phyloP scores from a whole-genome alignment of 2,329 filamentous ascomycete species.

The Neodidymelliopsis sp. region DNA sequence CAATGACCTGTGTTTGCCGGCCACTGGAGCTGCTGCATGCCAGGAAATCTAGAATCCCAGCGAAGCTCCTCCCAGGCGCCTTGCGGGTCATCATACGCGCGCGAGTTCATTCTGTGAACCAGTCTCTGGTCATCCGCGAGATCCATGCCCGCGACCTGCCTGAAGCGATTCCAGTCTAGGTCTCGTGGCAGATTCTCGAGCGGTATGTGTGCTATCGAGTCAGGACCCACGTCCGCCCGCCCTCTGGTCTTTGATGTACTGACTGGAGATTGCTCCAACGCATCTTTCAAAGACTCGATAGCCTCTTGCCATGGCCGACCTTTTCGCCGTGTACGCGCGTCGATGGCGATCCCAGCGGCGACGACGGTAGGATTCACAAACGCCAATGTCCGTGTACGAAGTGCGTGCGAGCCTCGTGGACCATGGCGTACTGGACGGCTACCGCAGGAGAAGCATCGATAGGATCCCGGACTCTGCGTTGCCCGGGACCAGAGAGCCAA shows the following conservation, averaged over 20 bases:
- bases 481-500: conserved; percentile 73
- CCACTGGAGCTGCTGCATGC: conserved; percentile 40
- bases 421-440: conserved; percentile 61
- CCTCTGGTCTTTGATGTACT: background rate
- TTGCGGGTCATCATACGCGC: conserved; percentile 20
- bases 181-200: conserved; percentile 25
- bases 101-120: conserved; percentile 21
- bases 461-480: conserved; percentile 66
- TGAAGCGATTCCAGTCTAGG: conserved; percentile 33
- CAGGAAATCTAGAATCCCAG: conserved; percentile 40
- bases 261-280: conserved; percentile 47
- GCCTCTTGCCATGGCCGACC: conserved; percentile 68
- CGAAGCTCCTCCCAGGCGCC: conserved; percentile 37
- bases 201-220: conserved; percentile 7
- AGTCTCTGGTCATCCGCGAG: conserved; percentile 31
- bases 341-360: conserved; percentile 69
- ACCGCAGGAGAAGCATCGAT: conserved; percentile 69
- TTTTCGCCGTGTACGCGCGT: conserved; percentile 66
- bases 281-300: conserved; percentile 54
- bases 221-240: background rate
- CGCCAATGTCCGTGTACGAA: conserved; percentile 64
- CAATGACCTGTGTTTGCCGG: conserved; percentile 51
- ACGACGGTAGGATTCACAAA: conserved; percentile 73
- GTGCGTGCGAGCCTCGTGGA: conserved; percentile 59
- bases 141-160: conserved; percentile 34